These are phyloP conservation scores for Globisporangium takayamanum DNA, from an alignment of 352 stramenopile genomes.

Conservation along the genomic window DNA sequence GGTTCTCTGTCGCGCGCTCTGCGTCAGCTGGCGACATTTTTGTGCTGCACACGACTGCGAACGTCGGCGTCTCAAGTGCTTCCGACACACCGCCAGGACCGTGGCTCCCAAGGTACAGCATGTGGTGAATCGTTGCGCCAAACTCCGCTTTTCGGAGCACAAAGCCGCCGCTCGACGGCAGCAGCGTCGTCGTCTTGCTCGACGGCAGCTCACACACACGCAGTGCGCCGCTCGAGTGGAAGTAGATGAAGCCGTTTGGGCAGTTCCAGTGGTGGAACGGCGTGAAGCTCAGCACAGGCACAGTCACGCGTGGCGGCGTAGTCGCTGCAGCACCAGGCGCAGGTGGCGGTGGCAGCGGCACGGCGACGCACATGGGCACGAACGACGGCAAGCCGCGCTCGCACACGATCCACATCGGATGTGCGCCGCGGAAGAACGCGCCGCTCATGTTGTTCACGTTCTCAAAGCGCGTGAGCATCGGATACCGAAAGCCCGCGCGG, in stretches of 20 bases:
- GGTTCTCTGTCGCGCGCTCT: constrained; percentile 52
- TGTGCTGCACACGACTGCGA: constrained; percentile 69
- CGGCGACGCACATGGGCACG: constrained; percentile 66
- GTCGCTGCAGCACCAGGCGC: constrained; percentile 16
- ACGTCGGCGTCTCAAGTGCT: constrained; percentile 68
- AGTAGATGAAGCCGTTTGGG: constrained; percentile 85
- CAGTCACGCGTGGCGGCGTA: constrained; percentile 36
- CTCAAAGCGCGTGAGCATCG: constrained; percentile 76
- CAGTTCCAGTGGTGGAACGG: constrained; percentile 88
- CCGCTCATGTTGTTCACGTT: constrained; percentile 85
- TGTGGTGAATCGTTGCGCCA: constrained; percentile 66
- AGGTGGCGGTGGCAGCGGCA: constrained; percentile 16
- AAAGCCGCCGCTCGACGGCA: constrained; percentile 65
- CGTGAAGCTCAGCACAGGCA: constrained; percentile 83
- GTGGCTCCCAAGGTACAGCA: constrained; percentile 71
- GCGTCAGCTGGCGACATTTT: constrained; percentile 47
- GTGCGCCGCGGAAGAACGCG: constrained; percentile 75
- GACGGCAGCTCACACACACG: constrained; percentile 79
- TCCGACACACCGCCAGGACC: constrained; percentile 74
- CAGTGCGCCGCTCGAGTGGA: constrained; percentile 71
- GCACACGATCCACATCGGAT: constrained; percentile 81
- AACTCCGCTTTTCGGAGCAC: constrained; percentile 79
- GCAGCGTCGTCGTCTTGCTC: constrained; percentile 60
- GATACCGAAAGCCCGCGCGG: constrained; percentile 73
- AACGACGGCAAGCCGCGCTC: constrained; percentile 60